Percentiles rank a stretch among this genome's conserved stretches.
phyloP scores from a whole-genome alignment of 2,329 filamentous ascomycete species.

The Aspergillus japonicus region DNA sequence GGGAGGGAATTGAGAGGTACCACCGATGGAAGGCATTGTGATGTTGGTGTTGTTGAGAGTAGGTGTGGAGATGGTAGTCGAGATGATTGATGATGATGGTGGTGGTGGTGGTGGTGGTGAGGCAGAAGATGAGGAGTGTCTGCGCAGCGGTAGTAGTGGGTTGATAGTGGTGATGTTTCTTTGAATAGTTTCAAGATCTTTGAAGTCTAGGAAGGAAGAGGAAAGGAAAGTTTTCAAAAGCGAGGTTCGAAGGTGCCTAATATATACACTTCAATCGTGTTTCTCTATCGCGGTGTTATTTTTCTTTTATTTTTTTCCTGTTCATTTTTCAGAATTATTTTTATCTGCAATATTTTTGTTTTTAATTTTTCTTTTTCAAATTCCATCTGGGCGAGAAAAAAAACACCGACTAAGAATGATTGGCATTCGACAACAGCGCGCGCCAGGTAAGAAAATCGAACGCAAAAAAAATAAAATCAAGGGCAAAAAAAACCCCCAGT shows the following conservation, averaged over 20 bases:
- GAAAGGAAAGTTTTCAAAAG: slow-evolving; percentile 8
- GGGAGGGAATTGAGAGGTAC: slow-evolving; percentile 38
- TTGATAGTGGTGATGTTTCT: slow-evolving; percentile 1
- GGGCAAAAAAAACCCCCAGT: slow-evolving; percentile 5
- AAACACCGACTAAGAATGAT: slow-evolving; percentile 10
- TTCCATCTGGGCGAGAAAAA: neutral
- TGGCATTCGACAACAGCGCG: slow-evolving; percentile 10
- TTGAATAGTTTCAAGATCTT: neutral
- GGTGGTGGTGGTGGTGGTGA: slow-evolving; percentile 13
- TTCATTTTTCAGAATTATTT: slow-evolving; percentile 12
- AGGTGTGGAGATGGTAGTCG: neutral
- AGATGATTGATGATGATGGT: neutral
- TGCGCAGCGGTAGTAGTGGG: slow-evolving; percentile 1
- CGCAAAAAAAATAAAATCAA: slow-evolving; percentile 8
- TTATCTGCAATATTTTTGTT: slow-evolving; percentile 7
- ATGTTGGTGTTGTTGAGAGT: neutral
- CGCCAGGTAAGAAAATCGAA: slow-evolving; percentile 8
- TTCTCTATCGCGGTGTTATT: neutral
- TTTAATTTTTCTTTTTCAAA: neutral
- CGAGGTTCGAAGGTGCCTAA: slow-evolving; percentile 21
- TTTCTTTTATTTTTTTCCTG: slow-evolving; percentile 11
- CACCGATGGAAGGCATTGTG: slow-evolving; percentile 39
- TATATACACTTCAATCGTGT: slow-evolving; percentile 15
- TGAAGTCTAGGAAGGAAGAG: slow-evolving; percentile 6
- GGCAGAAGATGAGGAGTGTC: neutral